Evolutionary conservation across 2,329 filamentous ascomycete species (phyloP).

Genomic region (Cladosporium austrohemisphaericum): DNA sequence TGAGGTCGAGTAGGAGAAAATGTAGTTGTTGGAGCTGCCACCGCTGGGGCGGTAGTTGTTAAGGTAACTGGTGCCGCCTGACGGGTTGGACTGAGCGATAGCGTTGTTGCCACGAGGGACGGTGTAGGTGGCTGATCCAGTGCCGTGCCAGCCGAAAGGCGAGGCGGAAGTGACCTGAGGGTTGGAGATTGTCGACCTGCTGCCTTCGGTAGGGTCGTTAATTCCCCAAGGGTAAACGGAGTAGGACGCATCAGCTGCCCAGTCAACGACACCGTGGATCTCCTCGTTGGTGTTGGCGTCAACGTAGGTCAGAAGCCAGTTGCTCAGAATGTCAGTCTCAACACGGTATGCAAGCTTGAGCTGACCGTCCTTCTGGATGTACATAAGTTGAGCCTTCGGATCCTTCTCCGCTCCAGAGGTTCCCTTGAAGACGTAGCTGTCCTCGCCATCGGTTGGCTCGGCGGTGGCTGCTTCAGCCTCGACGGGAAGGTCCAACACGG

Average conservation of each 20-base stretch:
- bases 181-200: conserved; percentile 43
- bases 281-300: conserved; percentile 47
- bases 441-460: conserved; percentile 30
- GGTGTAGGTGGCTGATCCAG: conserved; percentile 48
- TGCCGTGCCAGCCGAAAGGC: conserved; percentile 52
- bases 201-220: conserved; percentile 53
- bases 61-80: conserved; percentile 43
- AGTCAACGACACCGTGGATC: conserved; percentile 55
- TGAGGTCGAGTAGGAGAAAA: conserved; percentile 10
- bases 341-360: conserved; percentile 55
- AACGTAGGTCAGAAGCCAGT: conserved; percentile 59
- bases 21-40: conserved; percentile 42
- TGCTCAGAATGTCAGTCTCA: conserved; percentile 54
- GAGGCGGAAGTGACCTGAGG: conserved; percentile 49
- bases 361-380: conserved; percentile 49
- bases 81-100: conserved; percentile 52
- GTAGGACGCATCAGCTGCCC: conserved; percentile 54
- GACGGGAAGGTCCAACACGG: conserved; percentile 41
- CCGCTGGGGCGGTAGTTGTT: conserved; percentile 51
- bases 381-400: conserved; percentile 55
- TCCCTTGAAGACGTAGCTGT: conserved; percentile 46
- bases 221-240: conserved; percentile 55
- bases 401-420: conserved; percentile 49
- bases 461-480: conserved; percentile 40
- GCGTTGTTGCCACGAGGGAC: conserved; percentile 58